Evolutionary conservation across 371 early-diverging fungal genomes (phyloP), one percentile per base, ranked within the genome.

Genomic region (Lichtheimia ornata): DNA sequence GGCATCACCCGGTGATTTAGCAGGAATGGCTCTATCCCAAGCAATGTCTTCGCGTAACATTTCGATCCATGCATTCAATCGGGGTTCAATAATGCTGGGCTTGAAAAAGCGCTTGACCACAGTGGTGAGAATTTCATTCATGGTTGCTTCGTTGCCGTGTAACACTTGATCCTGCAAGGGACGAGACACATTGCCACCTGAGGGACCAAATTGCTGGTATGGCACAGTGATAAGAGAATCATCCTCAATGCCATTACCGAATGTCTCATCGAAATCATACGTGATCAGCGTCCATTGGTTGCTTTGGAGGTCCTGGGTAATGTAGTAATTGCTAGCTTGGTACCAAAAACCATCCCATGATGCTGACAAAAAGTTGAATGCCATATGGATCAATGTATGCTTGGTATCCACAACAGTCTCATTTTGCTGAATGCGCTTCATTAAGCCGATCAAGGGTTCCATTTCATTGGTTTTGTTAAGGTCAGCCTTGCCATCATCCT

Each of bases 181-280:
- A 60, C 85, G 57, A n/a, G 47, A 47, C 7, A 68, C 59, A 62
- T 77, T 67, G 57, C 13, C 55, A 62, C 74, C 65, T 53, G 7
- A 28, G n/a, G 69, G 65, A 61, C 74, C 35, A 58, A 74, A 79
- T 47, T 71, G 63, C 28, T 73, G 61, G 53, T 82, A 83, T 7
- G 81, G 47, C n/a, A 74, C 70, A 1, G 63, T 52, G 25, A 50
- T 57, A 3, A 65, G 22, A 0, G 47, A 22, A 0, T 28, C 9
- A 42, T 51, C 53, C 1, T 56, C 51, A n/a, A 28, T 11, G 25
- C 53, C 58, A 45, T 78, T 77, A 30, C 84, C 84, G 18, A 77
- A 81, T 1, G 77, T 77, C 58, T 83, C 85, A 50, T 85, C 85
- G 56, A 85, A 85, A 51, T 85, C 85, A 15, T 77, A 82, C 6